Evolutionary conservation across 805 yeast species (phyloP).

Genomic region (Kazachstania taianensis): DNA sequence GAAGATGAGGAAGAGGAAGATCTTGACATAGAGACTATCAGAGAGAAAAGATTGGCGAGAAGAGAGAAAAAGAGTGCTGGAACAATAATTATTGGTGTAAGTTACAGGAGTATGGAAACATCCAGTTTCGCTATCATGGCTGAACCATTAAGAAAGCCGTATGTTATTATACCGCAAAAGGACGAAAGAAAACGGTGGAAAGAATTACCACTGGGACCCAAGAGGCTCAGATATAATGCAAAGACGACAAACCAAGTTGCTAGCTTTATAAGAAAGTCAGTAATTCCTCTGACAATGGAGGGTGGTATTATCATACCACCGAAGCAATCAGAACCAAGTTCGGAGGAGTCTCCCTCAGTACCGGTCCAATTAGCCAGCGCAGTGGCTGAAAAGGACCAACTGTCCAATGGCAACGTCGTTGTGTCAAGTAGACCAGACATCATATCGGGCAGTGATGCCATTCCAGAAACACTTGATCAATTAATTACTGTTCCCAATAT

Average conservation of each 20-base stretch:
- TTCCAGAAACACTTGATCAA: no score
- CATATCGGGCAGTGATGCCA: no score
- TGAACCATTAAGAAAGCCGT: constrained; percentile 24
- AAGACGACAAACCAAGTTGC: constrained; percentile 16
- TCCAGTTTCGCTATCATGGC: constrained; percentile 20
- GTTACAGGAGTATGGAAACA: background rate
- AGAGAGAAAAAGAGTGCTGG: constrained; percentile 15
- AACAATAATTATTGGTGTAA: constrained; percentile 16
- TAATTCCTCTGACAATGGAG: constrained; percentile 7
- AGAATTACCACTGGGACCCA: constrained; percentile 1
- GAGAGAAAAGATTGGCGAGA: constrained; percentile 3
- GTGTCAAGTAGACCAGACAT: no score
- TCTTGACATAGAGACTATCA: constrained; percentile 9
- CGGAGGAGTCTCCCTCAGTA: no score
- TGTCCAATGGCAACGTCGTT: no score
- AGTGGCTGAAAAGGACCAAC: no score
- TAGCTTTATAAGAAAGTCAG: constrained; percentile 4
- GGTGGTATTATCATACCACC: no score
- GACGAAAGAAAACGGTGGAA: constrained; percentile 17
- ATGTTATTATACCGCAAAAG: constrained; percentile 14
- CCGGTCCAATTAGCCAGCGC: no score
- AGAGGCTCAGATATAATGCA: constrained; percentile 9
- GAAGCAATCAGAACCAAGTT: no score
- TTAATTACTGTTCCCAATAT: no score
- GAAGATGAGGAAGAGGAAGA: constrained; percentile 23